Conservation (phyloP, 352 stramenopile genomes). For the Aphanomyces euteiches region DNA sequence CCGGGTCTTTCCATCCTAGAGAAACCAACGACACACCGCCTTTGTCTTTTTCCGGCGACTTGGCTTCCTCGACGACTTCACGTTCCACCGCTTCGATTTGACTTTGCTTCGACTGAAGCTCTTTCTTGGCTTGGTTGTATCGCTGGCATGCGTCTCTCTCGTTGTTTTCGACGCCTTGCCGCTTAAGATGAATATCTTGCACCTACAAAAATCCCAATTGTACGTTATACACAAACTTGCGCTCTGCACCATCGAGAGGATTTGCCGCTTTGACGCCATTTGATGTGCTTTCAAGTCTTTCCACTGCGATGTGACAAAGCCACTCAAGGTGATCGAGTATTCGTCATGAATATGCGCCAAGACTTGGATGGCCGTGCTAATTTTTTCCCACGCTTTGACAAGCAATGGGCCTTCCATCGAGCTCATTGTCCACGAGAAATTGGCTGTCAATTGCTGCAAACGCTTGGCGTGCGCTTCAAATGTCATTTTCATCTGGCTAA, state of each 20-base stretch:
- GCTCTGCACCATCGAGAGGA: background rate
- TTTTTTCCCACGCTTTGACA: slow-evolving; percentile 12
- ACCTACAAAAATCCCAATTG: background rate
- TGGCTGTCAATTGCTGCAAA: slow-evolving; percentile 10
- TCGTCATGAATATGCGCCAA: slow-evolving; percentile 8
- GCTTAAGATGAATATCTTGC: slow-evolving; percentile 23
- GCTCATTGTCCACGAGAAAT: background rate
- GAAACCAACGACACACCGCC: background rate
- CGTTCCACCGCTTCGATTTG: slow-evolving; percentile 14
- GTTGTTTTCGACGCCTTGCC: slow-evolving; percentile 14
- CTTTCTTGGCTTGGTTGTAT: slow-evolving; percentile 4
- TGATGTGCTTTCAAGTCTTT: slow-evolving; percentile 24
- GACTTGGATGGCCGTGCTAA: slow-evolving; percentile 2
- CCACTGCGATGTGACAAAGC: background rate
- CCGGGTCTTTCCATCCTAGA: slow-evolving; percentile 20
- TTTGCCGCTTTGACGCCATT: slow-evolving; percentile 1
- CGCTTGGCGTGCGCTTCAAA: slow-evolving; percentile 21
- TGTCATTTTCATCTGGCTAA: background rate
- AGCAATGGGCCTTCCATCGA: slow-evolving; percentile 10
- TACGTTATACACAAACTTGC: background rate
- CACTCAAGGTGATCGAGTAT: slow-evolving; percentile 5
- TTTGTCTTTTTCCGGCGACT: slow-evolving; percentile 15
- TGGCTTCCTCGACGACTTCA: slow-evolving; percentile 4
- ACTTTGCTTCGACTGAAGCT: slow-evolving; percentile 3
- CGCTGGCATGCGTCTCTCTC: slow-evolving; percentile 12